These are phyloP conservation scores for Tuber melanosporum DNA, from an alignment of 495 filamentous ascomycete genomes.

Conservation along the genomic window DNA sequence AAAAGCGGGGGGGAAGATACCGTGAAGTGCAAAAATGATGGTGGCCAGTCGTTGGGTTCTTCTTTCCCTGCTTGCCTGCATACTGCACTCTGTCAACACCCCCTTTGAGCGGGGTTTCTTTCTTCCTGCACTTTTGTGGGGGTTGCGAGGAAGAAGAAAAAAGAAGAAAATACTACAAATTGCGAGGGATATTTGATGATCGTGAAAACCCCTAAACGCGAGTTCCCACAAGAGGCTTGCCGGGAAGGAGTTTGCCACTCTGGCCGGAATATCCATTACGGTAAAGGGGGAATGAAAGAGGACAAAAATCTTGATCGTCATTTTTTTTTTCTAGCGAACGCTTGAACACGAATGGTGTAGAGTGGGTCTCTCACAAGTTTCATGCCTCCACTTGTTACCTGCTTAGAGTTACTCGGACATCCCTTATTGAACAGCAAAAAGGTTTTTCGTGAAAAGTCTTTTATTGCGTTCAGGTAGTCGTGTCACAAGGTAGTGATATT, in stretches of 20 bases:
- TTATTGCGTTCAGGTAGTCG: neutral
- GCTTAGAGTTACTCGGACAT: neutral
- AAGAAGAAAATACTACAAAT: neutral
- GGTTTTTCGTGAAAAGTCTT: neutral
- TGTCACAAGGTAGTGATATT: neutral
- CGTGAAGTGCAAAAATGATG: neutral
- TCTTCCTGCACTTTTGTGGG: neutral
- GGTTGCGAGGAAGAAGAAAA: neutral
- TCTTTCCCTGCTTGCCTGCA: neutral
- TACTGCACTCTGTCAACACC: neutral
- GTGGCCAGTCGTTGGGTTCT: neutral
- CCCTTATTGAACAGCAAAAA: neutral
- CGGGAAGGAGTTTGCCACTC: neutral
- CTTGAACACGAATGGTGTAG: neutral
- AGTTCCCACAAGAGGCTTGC: constrained; percentile 1
- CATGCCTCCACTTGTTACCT: neutral
- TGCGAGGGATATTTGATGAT: neutral
- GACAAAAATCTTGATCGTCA: neutral
- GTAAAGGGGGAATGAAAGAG: neutral
- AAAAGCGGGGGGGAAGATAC: neutral
- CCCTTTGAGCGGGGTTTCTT: neutral
- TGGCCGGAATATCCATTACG: neutral
- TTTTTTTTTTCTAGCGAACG: neutral
- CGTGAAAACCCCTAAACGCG: neutral
- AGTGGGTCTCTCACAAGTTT: neutral